These are phyloP conservation scores for Ceratocystis smalleyi DNA, from an alignment of 2,329 filamentous ascomycete genomes.

Conservation along the genomic window DNA sequence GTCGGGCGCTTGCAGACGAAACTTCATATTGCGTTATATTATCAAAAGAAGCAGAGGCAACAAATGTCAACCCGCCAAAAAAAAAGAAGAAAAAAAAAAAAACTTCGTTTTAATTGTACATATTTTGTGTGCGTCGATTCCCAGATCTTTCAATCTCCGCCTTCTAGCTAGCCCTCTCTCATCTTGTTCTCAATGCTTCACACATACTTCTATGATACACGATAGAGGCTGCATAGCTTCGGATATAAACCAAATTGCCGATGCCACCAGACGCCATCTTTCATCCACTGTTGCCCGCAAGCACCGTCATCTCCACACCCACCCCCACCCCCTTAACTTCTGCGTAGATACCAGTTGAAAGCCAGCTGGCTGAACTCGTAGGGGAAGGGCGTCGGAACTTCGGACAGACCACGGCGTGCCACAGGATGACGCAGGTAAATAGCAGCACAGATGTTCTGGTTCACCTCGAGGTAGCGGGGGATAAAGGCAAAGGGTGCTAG, in stretches of 20 bases:
- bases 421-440: constrained; percentile 93
- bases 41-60: no score
- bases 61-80: no score
- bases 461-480: constrained; percentile 88
- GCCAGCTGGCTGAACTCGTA: constrained; percentile 59
- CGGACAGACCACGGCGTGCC: constrained; percentile 61
- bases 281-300: neutral
- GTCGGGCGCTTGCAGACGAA: no score
- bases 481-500: constrained; percentile 93
- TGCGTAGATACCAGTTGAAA: constrained; percentile 85
- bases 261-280: neutral
- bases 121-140: neutral
- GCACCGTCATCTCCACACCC: neutral
- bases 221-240: neutral
- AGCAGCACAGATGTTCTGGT: constrained; percentile 89
- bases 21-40: no score
- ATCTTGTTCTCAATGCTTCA: neutral
- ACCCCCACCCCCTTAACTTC: constrained; percentile 38
- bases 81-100: no score
- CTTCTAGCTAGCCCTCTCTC: no score
- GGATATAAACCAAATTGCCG: neutral
- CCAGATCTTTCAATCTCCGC: neutral
- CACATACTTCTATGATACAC: constrained; percentile 8
- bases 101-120: no score
- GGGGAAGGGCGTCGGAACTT: constrained; percentile 71